Evolutionary conservation across 2,329 filamentous ascomycete species (phyloP).

Genomic region (Ciborinia camelliae): DNA sequence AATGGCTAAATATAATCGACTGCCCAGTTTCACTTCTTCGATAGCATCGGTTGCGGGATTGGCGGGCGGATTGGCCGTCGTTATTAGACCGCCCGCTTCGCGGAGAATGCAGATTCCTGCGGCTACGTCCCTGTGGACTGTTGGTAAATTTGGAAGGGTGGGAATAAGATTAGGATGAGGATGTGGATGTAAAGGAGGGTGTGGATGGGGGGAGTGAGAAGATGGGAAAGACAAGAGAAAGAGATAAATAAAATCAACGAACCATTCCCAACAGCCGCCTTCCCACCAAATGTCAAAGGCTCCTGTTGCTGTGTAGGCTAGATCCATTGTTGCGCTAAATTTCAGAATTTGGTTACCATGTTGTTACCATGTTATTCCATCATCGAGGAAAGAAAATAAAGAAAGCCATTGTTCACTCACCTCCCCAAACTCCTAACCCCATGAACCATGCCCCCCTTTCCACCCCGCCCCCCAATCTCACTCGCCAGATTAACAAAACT

Average conservation of each 20-base stretch:
- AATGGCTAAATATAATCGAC: slow-evolving; percentile 68
- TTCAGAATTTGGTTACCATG: not conserved
- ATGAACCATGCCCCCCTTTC: slow-evolving; percentile 76
- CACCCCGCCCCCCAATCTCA: slow-evolving; percentile 58
- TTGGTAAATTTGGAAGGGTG: not conserved
- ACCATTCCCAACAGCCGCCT: slow-evolving; percentile 79
- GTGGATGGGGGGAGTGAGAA: too few species aligned
- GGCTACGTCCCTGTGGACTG: slow-evolving; percentile 60
- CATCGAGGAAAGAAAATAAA: not conserved
- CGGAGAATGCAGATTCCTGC: slow-evolving; percentile 70
- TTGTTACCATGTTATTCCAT: too few species aligned
- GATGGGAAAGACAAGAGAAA: not conserved
- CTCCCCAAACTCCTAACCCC: slow-evolving; percentile 67
- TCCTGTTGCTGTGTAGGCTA: slow-evolving; percentile 73
- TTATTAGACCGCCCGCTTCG: slow-evolving; percentile 71
- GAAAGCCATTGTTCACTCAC: slow-evolving; percentile 38
- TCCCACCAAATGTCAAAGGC: slow-evolving; percentile 82
- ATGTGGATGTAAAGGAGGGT: not conserved
- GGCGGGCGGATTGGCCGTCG: slow-evolving; percentile 67
- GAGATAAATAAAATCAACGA: slow-evolving; percentile 29
- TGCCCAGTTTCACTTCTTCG: slow-evolving; percentile 58
- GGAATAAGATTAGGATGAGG: too few species aligned
- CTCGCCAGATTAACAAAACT: slow-evolving; percentile 73
- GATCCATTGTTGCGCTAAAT: slow-evolving; percentile 64
- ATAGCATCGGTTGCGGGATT: slow-evolving; percentile 55